Base-by-base conservation (phyloP, 768 basidiomycete species). In the Rhodosporidiobolus sp. region DNA sequence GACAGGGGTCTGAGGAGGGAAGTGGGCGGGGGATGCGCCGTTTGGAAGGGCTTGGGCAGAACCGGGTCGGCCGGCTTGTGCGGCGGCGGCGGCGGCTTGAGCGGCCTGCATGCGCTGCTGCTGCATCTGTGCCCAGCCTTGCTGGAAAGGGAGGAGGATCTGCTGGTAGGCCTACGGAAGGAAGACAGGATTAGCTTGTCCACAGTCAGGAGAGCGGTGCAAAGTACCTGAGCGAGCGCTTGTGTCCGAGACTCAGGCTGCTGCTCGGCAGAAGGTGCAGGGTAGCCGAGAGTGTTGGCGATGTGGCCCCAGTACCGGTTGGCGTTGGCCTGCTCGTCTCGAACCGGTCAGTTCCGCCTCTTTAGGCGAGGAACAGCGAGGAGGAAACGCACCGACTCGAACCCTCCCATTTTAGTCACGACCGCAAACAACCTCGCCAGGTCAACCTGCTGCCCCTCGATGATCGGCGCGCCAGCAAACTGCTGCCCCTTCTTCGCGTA, bases 391-490 rank as follows among this genome's bases (percentile, higher is more conserved):
- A 76, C 71, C 52, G 53, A 57, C 3, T 35, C 16, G 53, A 58
- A 70, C 12, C 75, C 75, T 30, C 75, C 75, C 1, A 12, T 30
- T 30, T 58, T 61, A 16, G 38, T 53, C 1, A 72, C 67, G 1
- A 56, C 59, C 54, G 63, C 20, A 46, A 35, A 73, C 57, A 73
- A 16, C 35, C 46, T 43, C 38, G 66, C 30, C 22, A 73, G 48
- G 17, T 76, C 75, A 22, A 76, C 2, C n/a, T 3, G 14, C 20
- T 46, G 32, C 4, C 75, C 72, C 5, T 76, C 75, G 54, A 76
- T n/a, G 26, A 48, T 30, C 5, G 75, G 69, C 7, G 64, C 24
- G 1, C 50, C 49, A 3, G 24, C 6, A 55, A 70, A 62, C 30
- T 58, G 24, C 14, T 48, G 20, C 4, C 69, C 69, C 32, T 46